Percentiles rank a stretch among this genome's conserved stretches.
phyloP scores from a whole-genome alignment of 257 asterid genomes.

The Nicotiana tomentosiformis region DNA sequence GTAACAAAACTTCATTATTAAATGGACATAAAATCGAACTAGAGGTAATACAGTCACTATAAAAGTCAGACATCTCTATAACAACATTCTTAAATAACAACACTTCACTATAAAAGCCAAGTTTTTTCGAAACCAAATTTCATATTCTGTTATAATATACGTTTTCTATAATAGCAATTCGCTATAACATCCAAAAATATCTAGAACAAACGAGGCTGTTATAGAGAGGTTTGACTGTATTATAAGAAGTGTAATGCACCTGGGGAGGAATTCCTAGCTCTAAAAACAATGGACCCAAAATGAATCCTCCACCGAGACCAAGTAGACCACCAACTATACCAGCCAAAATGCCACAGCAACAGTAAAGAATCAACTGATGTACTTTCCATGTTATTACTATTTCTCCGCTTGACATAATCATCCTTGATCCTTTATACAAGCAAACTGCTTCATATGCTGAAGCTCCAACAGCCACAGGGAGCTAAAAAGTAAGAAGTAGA shows the following conservation, averaged over 20 bases:
- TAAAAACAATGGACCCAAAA: slow-evolving; percentile 47
- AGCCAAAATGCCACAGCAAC: slow-evolving; percentile 48
- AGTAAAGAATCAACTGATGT: slow-evolving; percentile 39
- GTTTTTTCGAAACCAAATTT: too few species aligned
- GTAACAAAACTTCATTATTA: neutral
- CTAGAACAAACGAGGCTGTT: too few species aligned
- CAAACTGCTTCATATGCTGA: slow-evolving; percentile 48
- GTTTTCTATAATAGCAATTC: too few species aligned
- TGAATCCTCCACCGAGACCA: slow-evolving; percentile 73
- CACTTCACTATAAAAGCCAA: too few species aligned
- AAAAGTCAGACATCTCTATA: too few species aligned
- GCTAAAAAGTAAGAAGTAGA: slow-evolving; percentile 20
- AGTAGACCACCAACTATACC: slow-evolving; percentile 61
- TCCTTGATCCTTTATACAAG: slow-evolving; percentile 48
- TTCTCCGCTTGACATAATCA: slow-evolving; percentile 36
- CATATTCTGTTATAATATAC: too few species aligned
- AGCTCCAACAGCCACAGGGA: slow-evolving; percentile 50
- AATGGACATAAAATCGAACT: neutral
- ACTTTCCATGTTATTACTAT: slow-evolving; percentile 35
- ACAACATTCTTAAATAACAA: too few species aligned
- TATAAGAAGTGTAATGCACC: slow-evolving; percentile 20
- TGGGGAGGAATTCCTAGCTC: slow-evolving; percentile 65
- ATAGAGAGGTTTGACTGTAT: neutral
- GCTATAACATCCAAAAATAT: too few species aligned
- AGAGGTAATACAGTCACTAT: neutral